Evolutionary conservation across 768 basidiomycete genomes (phyloP), one percentile per base, ranked within the genome.

Genomic region (Cyclocybe aegerita): DNA sequence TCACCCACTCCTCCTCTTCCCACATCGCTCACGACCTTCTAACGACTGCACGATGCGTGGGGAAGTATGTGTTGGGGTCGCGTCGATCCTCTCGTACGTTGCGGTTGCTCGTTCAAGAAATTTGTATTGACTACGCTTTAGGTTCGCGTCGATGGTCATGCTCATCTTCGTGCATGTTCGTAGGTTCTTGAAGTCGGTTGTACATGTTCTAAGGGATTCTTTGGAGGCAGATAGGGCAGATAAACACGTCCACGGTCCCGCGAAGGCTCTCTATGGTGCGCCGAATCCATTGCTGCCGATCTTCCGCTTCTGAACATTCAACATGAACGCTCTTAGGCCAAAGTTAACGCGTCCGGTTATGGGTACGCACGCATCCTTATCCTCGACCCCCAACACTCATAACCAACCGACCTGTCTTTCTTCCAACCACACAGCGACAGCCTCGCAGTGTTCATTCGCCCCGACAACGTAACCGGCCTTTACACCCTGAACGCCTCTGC

Each of bases 121-220:
- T 44, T 32, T 57, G 55, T 39, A 40, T 43, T 39, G 43, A 59
- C 59, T 32, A 52, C 65, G 33, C 35, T 46, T 45, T 55, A 78
- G 75, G 31, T 60, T 76, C 67, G 76, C 63, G 54, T 82, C 77
- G 70, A 54, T 78, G 75, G 53, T 75, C 72, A 73, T 92, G 56
- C 76, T 91, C 65, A 88, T 93, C 55, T 90, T 92, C 70, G 80
- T 83, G 59, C 88, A 93, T 76, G 90, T 88, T 45, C 43, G 50
- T 55, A 9, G 47, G 57, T 46, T 50, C 49, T 50, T 54, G 37
- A 39, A 32, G 12, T 49, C 16, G 35, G 46, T 46, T 43, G 16
- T 44, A 23, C 23, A 5, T 23, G 7, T 9, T 44, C 56, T 51
- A 45, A 54, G 57, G 63, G 58, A 60, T 63, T 14, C 62, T 41